These are phyloP conservation scores for Acanthamoeba healyi DNA, from an alignment of 208 protist species.

Conservation along the genomic window DNA sequence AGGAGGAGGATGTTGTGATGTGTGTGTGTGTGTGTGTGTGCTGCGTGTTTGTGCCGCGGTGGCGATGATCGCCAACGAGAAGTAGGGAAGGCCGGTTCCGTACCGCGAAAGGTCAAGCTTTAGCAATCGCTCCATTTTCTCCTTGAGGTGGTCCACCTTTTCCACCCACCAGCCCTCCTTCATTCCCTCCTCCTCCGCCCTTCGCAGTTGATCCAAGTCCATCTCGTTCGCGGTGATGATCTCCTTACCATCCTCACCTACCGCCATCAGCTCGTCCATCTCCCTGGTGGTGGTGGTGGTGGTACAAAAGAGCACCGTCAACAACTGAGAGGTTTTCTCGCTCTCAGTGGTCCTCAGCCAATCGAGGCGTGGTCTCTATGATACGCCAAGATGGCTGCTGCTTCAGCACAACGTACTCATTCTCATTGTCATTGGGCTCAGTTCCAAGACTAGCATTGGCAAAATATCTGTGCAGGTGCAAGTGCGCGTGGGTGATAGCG, in stretches of 20 bases:
- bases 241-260: conserved; percentile 44
- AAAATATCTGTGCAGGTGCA: neutral
- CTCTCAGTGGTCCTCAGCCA: too few relatives aligned
- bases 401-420: conserved; percentile 22
- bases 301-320: too few relatives aligned
- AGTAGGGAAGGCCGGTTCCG: neutral
- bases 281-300: neutral
- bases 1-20: neutral
- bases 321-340: too few relatives aligned
- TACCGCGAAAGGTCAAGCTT: conserved; percentile 42
- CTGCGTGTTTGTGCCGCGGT: too few relatives aligned
- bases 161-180: conserved; percentile 67
- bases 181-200: neutral
- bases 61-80: too few relatives aligned
- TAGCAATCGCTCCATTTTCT: conserved; percentile 62
- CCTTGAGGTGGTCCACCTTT: conserved; percentile 61
- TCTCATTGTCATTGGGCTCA: neutral
- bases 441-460: neutral
- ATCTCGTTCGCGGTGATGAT: neutral
- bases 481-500: neutral
- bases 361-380: too few relatives aligned
- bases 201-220: neutral
- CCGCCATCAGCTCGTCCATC: conserved; percentile 32
- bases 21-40: too few relatives aligned
- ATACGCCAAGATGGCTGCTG: too few relatives aligned